A percentile compares a stretch with the other conserved stretches of the same genome.
Conservation (phyloP, 768 basidiomycete species). For the Psilocybe tampanensis region DNA sequence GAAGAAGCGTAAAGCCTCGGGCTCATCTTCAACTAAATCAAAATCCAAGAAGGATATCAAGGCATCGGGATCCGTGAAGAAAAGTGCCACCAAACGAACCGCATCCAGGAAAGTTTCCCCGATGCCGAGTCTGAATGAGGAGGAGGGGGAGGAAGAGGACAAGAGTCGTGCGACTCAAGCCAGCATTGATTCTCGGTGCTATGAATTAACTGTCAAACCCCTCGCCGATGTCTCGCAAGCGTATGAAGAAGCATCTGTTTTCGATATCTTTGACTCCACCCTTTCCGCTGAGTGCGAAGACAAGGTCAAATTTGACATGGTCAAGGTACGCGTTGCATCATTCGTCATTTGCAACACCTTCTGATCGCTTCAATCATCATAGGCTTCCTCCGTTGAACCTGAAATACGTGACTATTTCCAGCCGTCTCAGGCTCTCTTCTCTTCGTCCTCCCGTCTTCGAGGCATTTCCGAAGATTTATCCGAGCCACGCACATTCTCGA, state of each 20-base stretch:
- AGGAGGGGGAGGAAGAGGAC: conserved; percentile 49
- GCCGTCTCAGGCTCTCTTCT: conserved; percentile 33
- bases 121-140: conserved; percentile 58
- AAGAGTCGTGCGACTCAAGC: conserved; percentile 47
- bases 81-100: conserved; percentile 35
- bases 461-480: conserved; percentile 29
- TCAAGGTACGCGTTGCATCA: conserved; percentile 43
- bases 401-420: conserved; percentile 59
- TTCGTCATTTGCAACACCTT: conserved; percentile 13
- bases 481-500: conserved; percentile 54
- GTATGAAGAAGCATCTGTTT: conserved; percentile 48
- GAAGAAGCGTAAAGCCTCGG: conserved; percentile 65
- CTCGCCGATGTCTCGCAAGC: conserved; percentile 77
- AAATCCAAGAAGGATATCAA: conserved; percentile 38
- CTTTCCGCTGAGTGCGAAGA: conserved; percentile 28
- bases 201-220: conserved; percentile 78
- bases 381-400: conserved; percentile 61
- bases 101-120: conserved; percentile 52
- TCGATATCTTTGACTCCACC: conserved; percentile 30
- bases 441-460: conserved; percentile 22
- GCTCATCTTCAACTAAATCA: conserved; percentile 30
- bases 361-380: conserved; percentile 11
- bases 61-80: conserved; percentile 32
- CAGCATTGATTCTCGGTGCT: conserved; percentile 72
- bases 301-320: conserved; percentile 38